These are phyloP conservation scores for Pseudogymnoascus sp. DNA, from an alignment of 2,329 filamentous ascomycete species.

Conservation along the genomic window DNA sequence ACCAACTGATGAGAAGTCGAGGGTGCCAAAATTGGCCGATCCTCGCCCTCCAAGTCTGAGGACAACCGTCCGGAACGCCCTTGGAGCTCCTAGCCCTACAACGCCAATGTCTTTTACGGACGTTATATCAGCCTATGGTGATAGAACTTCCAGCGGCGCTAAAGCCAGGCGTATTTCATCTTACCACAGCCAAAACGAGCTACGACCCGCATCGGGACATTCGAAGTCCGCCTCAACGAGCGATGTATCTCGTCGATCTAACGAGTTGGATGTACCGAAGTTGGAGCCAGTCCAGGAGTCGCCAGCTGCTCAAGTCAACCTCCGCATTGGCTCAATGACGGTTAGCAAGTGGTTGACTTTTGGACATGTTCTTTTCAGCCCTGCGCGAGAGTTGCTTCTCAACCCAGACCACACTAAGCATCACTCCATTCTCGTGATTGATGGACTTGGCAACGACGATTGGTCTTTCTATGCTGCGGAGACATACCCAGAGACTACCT, in stretches of 20 bases:
- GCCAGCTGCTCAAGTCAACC: constrained; percentile 64
- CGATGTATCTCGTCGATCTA: constrained; percentile 20
- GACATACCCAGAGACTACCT: constrained; percentile 66
- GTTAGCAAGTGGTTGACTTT: constrained; percentile 86
- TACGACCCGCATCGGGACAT: constrained; percentile 23
- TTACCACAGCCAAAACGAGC: constrained; percentile 28
- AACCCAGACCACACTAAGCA: constrained; percentile 40
- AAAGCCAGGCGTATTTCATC: constrained; percentile 28
- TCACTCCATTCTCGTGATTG: constrained; percentile 67
- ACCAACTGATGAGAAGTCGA: constrained; percentile 17
- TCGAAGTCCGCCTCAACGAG: constrained; percentile 22
- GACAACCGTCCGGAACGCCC: constrained; percentile 45
- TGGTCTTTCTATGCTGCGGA: constrained; percentile 84
- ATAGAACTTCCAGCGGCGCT: constrained; percentile 31
- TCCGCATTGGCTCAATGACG: constrained; percentile 74
- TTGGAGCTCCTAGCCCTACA: constrained; percentile 39
- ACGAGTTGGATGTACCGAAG: constrained; percentile 15
- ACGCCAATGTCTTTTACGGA: constrained; percentile 41
- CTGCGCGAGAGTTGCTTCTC: constrained; percentile 57
- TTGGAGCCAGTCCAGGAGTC: constrained; percentile 33
- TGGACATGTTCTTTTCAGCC: constrained; percentile 76
- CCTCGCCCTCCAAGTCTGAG: constrained; percentile 43
- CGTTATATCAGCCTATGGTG: constrained; percentile 37
- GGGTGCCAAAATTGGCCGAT: neutral
- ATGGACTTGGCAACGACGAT: constrained; percentile 80